phyloP scores from a whole-genome alignment of 2,329 filamentous ascomycete genomes.

The Aspergillus brasiliensis region DNA sequence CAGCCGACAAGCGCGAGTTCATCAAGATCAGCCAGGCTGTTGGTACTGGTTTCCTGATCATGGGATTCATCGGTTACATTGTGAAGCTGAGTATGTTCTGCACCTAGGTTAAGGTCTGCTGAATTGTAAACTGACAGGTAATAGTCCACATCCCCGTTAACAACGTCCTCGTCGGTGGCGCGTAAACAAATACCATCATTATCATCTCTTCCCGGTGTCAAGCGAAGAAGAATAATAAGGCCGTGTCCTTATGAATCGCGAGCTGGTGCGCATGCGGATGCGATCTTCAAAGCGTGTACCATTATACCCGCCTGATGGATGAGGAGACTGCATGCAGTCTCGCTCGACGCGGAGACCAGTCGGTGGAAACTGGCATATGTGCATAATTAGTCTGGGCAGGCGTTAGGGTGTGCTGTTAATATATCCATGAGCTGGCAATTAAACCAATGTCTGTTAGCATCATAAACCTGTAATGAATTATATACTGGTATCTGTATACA shows the following conservation, averaged over 20 bases:
- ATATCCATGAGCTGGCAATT: neutral
- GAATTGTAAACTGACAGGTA: neutral
- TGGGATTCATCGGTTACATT: slow-evolving; percentile 60
- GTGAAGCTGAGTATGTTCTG: slow-evolving; percentile 59
- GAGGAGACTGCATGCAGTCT: neutral
- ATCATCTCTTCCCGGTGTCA: neutral
- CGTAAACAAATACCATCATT: slow-evolving; percentile 28
- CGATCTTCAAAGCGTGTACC: neutral
- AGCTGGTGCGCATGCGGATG: neutral
- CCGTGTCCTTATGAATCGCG: neutral
- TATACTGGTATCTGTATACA: no score
- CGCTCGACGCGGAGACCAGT: neutral
- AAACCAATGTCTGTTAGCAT: no score
- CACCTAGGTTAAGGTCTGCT: neutral
- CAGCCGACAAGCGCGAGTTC: slow-evolving; percentile 62
- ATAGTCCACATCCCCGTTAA: slow-evolving; percentile 55
- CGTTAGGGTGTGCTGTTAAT: slow-evolving; percentile 5
- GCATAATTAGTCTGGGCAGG: slow-evolving; percentile 11
- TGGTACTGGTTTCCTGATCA: slow-evolving; percentile 62
- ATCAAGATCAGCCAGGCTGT: slow-evolving; percentile 64
- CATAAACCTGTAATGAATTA: no score
- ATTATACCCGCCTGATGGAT: neutral
- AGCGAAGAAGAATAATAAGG: neutral
- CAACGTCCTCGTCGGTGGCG: slow-evolving; percentile 53
- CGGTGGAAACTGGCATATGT: neutral